Evolutionary conservation across 352 stramenopile species (phyloP), one percentile per base, ranked within the genome.

Genomic region (Pythium dissimile): DNA sequence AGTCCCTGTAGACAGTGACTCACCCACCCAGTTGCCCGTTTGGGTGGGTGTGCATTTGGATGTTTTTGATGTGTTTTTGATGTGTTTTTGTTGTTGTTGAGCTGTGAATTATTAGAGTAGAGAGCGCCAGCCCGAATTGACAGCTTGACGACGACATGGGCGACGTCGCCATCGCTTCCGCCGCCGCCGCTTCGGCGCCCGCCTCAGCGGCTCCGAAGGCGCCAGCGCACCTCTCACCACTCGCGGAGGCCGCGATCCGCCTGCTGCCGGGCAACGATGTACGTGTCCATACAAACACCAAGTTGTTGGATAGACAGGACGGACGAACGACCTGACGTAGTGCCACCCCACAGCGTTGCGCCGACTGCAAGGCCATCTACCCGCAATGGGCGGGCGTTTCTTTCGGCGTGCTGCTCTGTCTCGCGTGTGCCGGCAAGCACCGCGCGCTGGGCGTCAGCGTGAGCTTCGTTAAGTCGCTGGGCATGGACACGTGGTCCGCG

Each of bases 391-490:
- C 85, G 10, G 80, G 73, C 23, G 85, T 95, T 27, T 92, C 81
- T 2, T 92, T 91, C 53, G 85, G 85, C n/a, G 65, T 93, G 44
- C 65, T 95, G 38, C 67, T 95, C 27, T 95, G 85, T 50, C 61
- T 95, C 35, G 54, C 43, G 13, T 95, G 85, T 54, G 83, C 85
- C 1, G 85, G 85, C 11, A 80, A 77, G 51, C 85, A 95, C 67
- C 81, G 85, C 24, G 80, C 85, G 15, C 59, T 95, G n/a, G 85
- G 85, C 4, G 85, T 95, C 8, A 69, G 73, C 42, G 78, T 80
- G 50, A 93, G 81, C 66, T 89, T 93, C 56, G 83, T 95, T 68
- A 92, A 92, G 72, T 93, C 83, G 9, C 47, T 95, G 10, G 67
- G 59, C 15, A 93, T 95, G 82, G 85, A 95, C 54, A 71, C 62